phyloP scores from a whole-genome alignment of 78 protist genomes.

The Polysphondylium violaceum region DNA sequence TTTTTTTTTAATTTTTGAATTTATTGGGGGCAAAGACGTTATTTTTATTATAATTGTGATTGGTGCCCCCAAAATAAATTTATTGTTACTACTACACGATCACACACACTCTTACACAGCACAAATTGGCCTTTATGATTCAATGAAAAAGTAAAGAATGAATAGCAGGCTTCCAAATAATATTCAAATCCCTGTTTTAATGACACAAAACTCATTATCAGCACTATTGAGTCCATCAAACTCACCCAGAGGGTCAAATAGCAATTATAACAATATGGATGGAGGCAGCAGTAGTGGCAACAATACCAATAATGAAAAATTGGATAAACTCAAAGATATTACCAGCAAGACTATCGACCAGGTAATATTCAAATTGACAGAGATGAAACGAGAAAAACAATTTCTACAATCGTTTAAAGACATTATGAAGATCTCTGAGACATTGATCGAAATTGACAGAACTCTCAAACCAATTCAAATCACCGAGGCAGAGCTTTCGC shows the following conservation, averaged over 20 bases:
- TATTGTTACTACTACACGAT: neutral
- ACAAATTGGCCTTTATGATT: neutral
- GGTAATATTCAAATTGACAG: conserved; percentile 45
- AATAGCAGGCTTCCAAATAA: neutral
- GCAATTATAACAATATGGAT: too few species aligned
- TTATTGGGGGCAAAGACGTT: neutral
- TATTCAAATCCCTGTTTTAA: neutral
- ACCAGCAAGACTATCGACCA: conserved; percentile 65
- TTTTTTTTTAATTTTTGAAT: too few species aligned
- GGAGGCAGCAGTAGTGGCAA: neutral
- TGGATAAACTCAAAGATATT: conserved; percentile 61
- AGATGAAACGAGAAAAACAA: conserved; percentile 73
- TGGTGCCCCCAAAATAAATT: neutral
- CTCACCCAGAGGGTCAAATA: neutral
- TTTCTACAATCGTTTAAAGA: conserved; percentile 66
- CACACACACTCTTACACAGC: neutral
- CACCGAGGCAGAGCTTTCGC: neutral
- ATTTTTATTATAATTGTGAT: neutral
- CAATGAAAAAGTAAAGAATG: neutral
- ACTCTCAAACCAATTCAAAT: conserved; percentile 2
- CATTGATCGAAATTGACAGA: conserved; percentile 52
- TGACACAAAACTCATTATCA: neutral
- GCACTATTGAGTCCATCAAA: neutral
- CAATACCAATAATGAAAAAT: conserved; percentile 10
- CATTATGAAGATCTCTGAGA: conserved; percentile 62